These are phyloP conservation scores for Diaporthe ampelina DNA, from an alignment of 2,329 filamentous ascomycete genomes.

Conservation along the genomic window DNA sequence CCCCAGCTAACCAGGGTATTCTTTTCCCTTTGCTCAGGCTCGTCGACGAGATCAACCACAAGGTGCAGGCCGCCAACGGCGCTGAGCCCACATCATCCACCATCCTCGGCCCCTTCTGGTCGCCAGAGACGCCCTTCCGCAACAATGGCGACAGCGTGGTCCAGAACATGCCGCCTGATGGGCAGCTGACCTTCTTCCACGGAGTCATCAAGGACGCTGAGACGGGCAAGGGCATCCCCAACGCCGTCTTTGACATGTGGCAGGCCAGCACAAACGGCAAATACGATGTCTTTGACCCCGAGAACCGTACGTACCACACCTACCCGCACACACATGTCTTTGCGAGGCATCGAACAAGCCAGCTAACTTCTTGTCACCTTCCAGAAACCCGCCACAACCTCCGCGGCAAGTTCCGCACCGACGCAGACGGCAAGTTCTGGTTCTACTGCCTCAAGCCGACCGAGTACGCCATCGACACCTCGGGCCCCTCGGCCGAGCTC, in stretches of 20 bases:
- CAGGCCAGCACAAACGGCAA: constrained; percentile 70
- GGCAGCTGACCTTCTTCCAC: constrained; percentile 67
- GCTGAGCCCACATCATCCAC: constrained; percentile 70
- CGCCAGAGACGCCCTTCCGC: constrained; percentile 70
- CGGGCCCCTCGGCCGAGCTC: constrained; percentile 53
- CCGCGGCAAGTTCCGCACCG: constrained; percentile 73
- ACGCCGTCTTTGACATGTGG: constrained; percentile 72
- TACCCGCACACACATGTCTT: background rate
- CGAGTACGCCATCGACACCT: constrained; percentile 72
- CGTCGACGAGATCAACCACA: constrained; percentile 76
- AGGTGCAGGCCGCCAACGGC: constrained; percentile 56
- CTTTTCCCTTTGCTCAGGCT: constrained; percentile 46
- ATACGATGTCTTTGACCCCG: constrained; percentile 74
- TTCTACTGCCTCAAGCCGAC: constrained; percentile 76
- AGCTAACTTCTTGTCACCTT: background rate
- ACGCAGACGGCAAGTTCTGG: constrained; percentile 72
- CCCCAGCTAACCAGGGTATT: background rate
- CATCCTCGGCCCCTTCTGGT: constrained; percentile 78
- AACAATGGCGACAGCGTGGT: constrained; percentile 69
- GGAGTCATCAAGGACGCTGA: constrained; percentile 53
- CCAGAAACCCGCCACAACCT: constrained; percentile 58
- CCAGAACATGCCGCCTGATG: constrained; percentile 52
- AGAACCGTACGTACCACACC: constrained; percentile 63
- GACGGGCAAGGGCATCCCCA: constrained; percentile 47
- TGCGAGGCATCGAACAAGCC: background rate